phyloP scores from a whole-genome alignment of 179 eudicot genomes.

The Silene vulgaris region DNA sequence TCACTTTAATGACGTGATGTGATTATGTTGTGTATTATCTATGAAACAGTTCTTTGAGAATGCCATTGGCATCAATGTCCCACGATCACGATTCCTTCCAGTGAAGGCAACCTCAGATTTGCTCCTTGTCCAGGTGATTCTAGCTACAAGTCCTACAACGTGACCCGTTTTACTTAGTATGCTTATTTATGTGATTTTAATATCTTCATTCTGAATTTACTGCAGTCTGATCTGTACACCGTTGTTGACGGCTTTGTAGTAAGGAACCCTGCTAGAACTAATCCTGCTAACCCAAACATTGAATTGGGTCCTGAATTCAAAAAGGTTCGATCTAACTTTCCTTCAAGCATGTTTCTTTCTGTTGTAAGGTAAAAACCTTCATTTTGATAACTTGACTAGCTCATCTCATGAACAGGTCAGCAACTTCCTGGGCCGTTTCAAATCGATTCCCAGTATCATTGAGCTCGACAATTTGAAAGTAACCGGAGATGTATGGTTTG shows the following conservation, averaged over 20 bases:
- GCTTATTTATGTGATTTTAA: constrained; percentile 8
- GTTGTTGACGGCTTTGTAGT: constrained; percentile 61
- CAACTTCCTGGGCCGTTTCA: constrained; percentile 81
- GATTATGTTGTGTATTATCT: constrained; percentile 11
- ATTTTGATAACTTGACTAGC: constrained; percentile 10
- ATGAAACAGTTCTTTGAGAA: constrained; percentile 64
- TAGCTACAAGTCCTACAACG: background rate
- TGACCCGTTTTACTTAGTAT: background rate
- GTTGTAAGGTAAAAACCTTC: background rate
- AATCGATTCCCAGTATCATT: constrained; percentile 91
- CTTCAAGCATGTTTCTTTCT: constrained; percentile 3
- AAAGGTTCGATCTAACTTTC: constrained; percentile 43
- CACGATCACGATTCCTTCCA: constrained; percentile 98
- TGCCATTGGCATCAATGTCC: constrained; percentile 89
- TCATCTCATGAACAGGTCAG: constrained; percentile 48
- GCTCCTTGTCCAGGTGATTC: constrained; percentile 88
- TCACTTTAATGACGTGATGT: background rate
- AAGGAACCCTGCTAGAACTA: constrained; percentile 63
- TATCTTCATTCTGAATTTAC: background rate
- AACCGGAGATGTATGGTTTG: constrained; percentile 94
- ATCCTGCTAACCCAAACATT: constrained; percentile 75
- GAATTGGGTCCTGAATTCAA: constrained; percentile 96
- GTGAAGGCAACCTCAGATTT: constrained; percentile 95
- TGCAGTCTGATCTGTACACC: constrained; percentile 86
- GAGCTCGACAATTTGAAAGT: constrained; percentile 91